Evolutionary conservation across 805 yeast genomes (phyloP).

Genomic region (Candida jianshihensis): DNA sequence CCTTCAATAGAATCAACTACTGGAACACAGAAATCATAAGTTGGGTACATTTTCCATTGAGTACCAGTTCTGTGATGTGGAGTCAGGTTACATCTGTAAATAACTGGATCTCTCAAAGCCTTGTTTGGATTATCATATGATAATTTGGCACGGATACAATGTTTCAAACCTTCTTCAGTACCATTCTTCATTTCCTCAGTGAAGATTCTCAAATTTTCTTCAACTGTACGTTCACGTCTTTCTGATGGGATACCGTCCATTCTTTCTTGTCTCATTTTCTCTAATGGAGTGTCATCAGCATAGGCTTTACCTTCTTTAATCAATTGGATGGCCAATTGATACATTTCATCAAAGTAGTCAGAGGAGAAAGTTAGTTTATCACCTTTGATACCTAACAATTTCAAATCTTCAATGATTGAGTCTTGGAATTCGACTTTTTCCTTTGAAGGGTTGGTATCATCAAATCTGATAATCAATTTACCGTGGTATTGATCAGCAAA

Average conservation of each 20-base stretch:
- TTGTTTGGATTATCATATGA: conserved; percentile 88
- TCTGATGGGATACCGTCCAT: conserved; percentile 92
- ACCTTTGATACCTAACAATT: conserved; percentile 87
- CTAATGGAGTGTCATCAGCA: conserved; percentile 94
- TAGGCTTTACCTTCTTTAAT: conserved; percentile 96
- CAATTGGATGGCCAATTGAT: conserved; percentile 74
- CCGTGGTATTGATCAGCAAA: conserved; percentile 96
- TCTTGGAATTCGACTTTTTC: conserved; percentile 94
- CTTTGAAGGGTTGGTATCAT: conserved; percentile 96
- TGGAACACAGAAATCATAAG: conserved; percentile 98
- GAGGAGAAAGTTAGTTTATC: conserved; percentile 86
- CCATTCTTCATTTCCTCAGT: conserved; percentile 90
- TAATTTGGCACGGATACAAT: conserved; percentile 95
- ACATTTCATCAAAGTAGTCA: conserved; percentile 89
- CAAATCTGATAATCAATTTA: conserved; percentile 92
- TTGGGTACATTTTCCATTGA: conserved; percentile 94
- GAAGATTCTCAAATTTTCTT: conserved; percentile 83
- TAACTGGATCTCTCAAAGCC: conserved; percentile 95
- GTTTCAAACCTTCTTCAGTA: conserved; percentile 84
- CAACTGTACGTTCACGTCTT: conserved; percentile 88
- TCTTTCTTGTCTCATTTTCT: conserved; percentile 97
- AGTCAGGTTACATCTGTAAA: conserved; percentile 93
- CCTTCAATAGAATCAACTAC: conserved; percentile 94
- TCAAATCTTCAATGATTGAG: conserved; percentile 87
- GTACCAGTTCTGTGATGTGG: conserved; percentile 97